Percentiles rank a stretch among this genome's conserved stretches.
phyloP scores from a whole-genome alignment of 2,329 filamentous ascomycete species.

The Purpureocillium lavendulum region DNA sequence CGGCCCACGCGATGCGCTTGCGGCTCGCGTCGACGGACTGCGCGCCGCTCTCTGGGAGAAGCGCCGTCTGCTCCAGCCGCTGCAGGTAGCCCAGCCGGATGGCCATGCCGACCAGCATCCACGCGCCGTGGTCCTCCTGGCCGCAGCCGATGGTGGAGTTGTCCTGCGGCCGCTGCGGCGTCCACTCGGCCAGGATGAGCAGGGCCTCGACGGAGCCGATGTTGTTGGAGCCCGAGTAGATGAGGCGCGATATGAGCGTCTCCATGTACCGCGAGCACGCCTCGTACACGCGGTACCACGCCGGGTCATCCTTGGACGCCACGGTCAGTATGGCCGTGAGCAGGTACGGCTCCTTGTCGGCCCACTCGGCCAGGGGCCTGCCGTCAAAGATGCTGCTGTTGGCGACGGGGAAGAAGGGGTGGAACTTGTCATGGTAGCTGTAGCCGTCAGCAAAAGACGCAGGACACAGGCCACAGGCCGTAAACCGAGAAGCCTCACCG shows the following conservation, averaged over 20 bases:
- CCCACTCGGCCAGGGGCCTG: conserved; percentile 43
- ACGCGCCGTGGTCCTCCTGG: conserved; percentile 65
- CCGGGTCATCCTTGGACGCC: conserved; percentile 60
- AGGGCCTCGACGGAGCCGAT: conserved; percentile 66
- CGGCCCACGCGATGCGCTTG: conserved; percentile 60
- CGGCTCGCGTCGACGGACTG: conserved; percentile 52
- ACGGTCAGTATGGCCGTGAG: conserved; percentile 64
- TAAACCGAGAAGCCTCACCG: conserved; percentile 5
- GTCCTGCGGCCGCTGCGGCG: conserved; percentile 54
- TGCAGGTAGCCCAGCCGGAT: conserved; percentile 63
- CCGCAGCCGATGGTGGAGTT: conserved; percentile 59
- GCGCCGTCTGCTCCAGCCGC: conserved; percentile 59
- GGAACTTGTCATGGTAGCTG: conserved; percentile 57
- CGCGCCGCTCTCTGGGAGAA: conserved; percentile 51
- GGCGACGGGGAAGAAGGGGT: conserved; percentile 63
- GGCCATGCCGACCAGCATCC: conserved; percentile 69
- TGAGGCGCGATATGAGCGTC: conserved; percentile 55
- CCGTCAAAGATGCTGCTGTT: conserved; percentile 49
- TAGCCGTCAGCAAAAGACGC: conserved; percentile 5
- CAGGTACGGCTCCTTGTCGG: conserved; percentile 55
- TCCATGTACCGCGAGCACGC: conserved; percentile 65
- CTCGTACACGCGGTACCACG: conserved; percentile 55
- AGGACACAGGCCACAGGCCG: no score
- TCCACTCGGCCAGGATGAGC: conserved; percentile 65
- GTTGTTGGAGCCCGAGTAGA: conserved; percentile 57